These are phyloP conservation scores for Neofusicoccum laricinum DNA, from an alignment of 2,329 filamentous ascomycete genomes.

Conservation along the genomic window DNA sequence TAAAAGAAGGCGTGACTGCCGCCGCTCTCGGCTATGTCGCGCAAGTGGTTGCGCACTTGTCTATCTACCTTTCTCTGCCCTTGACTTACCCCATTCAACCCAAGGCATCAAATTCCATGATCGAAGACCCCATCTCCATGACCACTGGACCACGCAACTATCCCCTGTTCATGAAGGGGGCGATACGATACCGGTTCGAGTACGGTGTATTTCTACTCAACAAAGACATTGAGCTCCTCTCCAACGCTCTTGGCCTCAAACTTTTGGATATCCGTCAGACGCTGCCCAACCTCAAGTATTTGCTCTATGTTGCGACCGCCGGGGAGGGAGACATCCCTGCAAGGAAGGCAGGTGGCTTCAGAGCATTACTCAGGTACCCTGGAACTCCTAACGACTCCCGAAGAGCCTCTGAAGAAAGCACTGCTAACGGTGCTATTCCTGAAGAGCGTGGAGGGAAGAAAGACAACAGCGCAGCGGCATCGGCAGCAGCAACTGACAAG, in stretches of 20 bases:
- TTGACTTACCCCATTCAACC: conserved; percentile 77
- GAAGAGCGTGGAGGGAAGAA: conserved; percentile 11
- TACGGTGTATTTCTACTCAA: conserved; percentile 97
- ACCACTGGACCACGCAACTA: conserved; percentile 54
- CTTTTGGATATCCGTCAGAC: conserved; percentile 90
- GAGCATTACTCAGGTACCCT: conserved; percentile 24
- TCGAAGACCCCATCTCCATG: conserved; percentile 66
- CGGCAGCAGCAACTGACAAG: background rate
- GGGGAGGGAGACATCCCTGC: conserved; percentile 62
- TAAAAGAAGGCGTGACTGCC: conserved; percentile 68
- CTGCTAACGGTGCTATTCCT: conserved; percentile 4
- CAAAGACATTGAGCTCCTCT: conserved; percentile 79
- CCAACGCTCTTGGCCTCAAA: conserved; percentile 64
- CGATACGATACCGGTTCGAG: conserved; percentile 85
- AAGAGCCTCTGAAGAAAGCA: conserved; percentile 3
- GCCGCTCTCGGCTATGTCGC: conserved; percentile 80
- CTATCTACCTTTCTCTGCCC: conserved; percentile 75
- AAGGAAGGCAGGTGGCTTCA: conserved; percentile 35
- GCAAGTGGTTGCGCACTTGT: conserved; percentile 70
- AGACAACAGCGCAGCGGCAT: background rate
- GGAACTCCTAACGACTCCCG: conserved; percentile 9
- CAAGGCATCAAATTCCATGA: conserved; percentile 70
- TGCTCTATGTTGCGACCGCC: conserved; percentile 84
- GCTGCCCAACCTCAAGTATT: conserved; percentile 87
- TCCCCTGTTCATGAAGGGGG: conserved; percentile 70